Percentiles rank a stretch among this genome's conserved stretches.
Conservation (phyloP, 2,329 filamentous ascomycete species). For the Colletotrichum limetticola region DNA sequence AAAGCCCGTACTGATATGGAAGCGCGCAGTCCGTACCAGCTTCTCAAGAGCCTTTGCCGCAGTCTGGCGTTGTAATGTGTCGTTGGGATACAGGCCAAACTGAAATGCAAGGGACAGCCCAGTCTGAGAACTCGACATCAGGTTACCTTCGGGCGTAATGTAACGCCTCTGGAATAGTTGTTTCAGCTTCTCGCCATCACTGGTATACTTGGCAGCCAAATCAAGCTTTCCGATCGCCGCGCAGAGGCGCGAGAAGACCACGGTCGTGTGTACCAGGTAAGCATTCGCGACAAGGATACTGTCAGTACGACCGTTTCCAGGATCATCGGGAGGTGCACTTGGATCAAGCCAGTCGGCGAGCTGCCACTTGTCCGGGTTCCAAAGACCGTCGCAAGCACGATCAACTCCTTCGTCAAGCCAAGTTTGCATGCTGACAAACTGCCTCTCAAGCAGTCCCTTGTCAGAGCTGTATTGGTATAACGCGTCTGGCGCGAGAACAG, state of each 20-base stretch:
- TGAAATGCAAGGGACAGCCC: constrained; percentile 25
- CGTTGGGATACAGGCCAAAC: constrained; percentile 20
- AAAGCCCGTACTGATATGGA: constrained; percentile 27
- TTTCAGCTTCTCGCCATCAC: constrained; percentile 1
- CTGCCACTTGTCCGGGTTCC: background rate
- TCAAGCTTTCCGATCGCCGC: background rate
- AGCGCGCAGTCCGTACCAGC: constrained; percentile 22
- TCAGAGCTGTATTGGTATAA: constrained; percentile 15
- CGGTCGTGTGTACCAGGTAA: constrained; percentile 22
- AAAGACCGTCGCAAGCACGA: background rate
- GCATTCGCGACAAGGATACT: constrained; percentile 22
- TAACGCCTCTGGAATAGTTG: constrained; percentile 18
- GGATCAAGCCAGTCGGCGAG: constrained; percentile 45
- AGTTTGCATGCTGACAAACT: constrained; percentile 5
- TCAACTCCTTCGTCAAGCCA: constrained; percentile 14
- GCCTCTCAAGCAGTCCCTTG: background rate
- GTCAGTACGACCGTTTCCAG: background rate
- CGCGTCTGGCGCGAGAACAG: constrained; percentile 14
- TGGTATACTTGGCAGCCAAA: background rate
- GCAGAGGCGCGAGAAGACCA: constrained; percentile 10
- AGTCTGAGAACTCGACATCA: constrained; percentile 27
- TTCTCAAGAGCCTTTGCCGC: constrained; percentile 16
- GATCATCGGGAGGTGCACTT: constrained; percentile 40
- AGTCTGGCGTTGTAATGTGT: background rate
- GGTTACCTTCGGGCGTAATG: constrained; percentile 28